These are phyloP conservation scores for Sicyos edulis DNA, from an alignment of 306 rosid species.

Conservation along the genomic window DNA sequence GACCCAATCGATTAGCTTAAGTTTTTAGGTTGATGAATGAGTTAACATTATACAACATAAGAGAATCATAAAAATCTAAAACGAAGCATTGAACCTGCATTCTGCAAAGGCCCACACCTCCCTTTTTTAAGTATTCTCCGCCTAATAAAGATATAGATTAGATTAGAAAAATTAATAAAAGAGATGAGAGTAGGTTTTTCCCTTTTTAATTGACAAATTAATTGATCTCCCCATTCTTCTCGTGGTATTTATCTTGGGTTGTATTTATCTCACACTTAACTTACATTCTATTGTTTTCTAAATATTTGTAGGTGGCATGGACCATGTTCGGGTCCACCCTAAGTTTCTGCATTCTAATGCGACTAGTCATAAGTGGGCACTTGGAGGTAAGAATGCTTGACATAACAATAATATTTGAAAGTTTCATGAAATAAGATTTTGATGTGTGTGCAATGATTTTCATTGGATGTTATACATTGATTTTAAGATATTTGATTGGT, in stretches of 20 bases:
- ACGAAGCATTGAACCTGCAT: not conserved
- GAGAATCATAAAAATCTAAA: not conserved
- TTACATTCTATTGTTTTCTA: not conserved
- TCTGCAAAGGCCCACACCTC: not conserved
- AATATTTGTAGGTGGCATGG: conserved; percentile 73
- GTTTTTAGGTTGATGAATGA: too few species aligned
- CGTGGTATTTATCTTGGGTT: not conserved
- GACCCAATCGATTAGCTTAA: too few species aligned
- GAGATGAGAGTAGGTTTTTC: not conserved
- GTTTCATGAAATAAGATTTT: not conserved
- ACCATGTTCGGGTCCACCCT: conserved; percentile 94
- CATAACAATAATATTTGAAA: not conserved
- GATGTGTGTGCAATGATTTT: conserved; percentile 3
- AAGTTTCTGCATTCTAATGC: conserved; percentile 98
- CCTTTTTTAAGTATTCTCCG: not conserved
- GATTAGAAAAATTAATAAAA: not conserved
- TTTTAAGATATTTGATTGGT: conserved; percentile 25
- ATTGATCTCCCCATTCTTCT: not conserved
- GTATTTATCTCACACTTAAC: conserved; percentile 2
- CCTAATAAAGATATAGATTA: not conserved
- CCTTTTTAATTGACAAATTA: conserved; percentile 1
- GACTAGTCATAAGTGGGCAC: conserved; percentile 98
- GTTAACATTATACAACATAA: too few species aligned
- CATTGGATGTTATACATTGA: conserved; percentile 15
- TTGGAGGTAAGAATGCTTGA: conserved; percentile 62